Evolutionary conservation across 345 rosid species (phyloP), one percentile per base, ranked within the genome.

Genomic region (Pistacia integerrima): DNA sequence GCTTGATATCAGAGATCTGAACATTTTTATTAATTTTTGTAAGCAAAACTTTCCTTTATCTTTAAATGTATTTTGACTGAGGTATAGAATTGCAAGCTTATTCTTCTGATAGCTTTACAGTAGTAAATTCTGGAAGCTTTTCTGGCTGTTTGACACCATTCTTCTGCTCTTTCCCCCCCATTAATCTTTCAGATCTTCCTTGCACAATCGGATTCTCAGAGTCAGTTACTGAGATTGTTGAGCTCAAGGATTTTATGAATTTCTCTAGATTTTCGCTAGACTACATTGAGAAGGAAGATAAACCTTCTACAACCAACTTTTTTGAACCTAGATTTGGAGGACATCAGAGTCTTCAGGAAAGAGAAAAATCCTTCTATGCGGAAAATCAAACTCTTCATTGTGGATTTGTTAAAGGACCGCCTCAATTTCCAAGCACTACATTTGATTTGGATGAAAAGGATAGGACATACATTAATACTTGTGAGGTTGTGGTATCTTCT

Each of bases 401-500:
- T 81, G 98, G 98, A 84, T 90, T 94, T 86, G 91, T 93, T 20
- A 82, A 88, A 81, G 95, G 91, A 35, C 72, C 76, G 9, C 76
- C 86, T 65, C 86, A 87, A 68, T 72, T 56, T 67, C 80, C 87
- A 17, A 84, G 86, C 81, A 70, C 84, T 67, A 91, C 90, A 55
- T 94, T 93, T 20, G 92, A 93, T 78, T 77, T 94, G 78, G 88
- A 81, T 35, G 93, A 87, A 74, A 86, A 57, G 72, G 95, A 94
- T 77, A 88, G 78, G 78, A 85, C 83, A 4, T 94, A 86, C 74
- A 90, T 94, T 97, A 89, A 83, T 76, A 84, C 84, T 73, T 94
- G 97, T 83, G 66, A 48, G 67, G 80, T 94, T 74, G 90, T 84
- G 2, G 99, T 94, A 38, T 91, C 99, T 78, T 93, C 99, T 79